A percentile compares a stretch with the other conserved stretches of the same genome.
phyloP scores from a whole-genome alignment of 169 alveolate genomes.

The Cryptosporidium meleagridis region DNA sequence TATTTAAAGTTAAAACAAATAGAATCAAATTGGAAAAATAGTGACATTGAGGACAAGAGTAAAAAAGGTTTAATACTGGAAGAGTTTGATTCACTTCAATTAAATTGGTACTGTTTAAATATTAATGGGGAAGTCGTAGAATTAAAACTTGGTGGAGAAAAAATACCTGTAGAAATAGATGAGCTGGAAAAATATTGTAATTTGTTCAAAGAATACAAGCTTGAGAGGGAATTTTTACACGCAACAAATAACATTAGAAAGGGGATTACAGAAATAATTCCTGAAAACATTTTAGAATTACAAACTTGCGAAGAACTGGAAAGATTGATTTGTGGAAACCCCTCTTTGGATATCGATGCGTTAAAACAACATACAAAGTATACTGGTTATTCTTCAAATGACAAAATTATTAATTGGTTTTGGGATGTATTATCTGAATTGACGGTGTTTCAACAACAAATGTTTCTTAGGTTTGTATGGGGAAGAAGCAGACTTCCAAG shows the following conservation, averaged over 20 bases:
- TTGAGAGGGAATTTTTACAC: constrained; percentile 34
- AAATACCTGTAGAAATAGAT: constrained; percentile 61
- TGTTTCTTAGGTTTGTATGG: constrained; percentile 90
- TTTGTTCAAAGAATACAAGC: constrained; percentile 40
- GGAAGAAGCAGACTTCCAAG: constrained; percentile 91
- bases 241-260: constrained; percentile 75
- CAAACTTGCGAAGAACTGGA: constrained; percentile 81
- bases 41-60: constrained; percentile 67
- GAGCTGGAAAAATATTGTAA: constrained; percentile 60
- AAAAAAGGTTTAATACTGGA: constrained; percentile 66
- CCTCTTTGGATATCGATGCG: constrained; percentile 85
- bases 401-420: constrained; percentile 82
- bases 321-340: constrained; percentile 88
- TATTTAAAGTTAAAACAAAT: constrained; percentile 78
- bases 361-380: constrained; percentile 87
- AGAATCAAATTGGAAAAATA: constrained; percentile 6
- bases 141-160: constrained; percentile 72
- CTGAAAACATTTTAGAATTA: constrained; percentile 78
- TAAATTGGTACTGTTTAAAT: constrained; percentile 67
- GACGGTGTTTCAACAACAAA: constrained; percentile 84
- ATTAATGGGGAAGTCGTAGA: constrained; percentile 77
- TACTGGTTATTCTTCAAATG: constrained; percentile 84
- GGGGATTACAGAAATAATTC: constrained; percentile 81
- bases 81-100: constrained; percentile 20
- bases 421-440: constrained; percentile 89